phyloP scores from a whole-genome alignment of 192 early-diverging fungal genomes.

The Geosiphon pyriformis region DNA sequence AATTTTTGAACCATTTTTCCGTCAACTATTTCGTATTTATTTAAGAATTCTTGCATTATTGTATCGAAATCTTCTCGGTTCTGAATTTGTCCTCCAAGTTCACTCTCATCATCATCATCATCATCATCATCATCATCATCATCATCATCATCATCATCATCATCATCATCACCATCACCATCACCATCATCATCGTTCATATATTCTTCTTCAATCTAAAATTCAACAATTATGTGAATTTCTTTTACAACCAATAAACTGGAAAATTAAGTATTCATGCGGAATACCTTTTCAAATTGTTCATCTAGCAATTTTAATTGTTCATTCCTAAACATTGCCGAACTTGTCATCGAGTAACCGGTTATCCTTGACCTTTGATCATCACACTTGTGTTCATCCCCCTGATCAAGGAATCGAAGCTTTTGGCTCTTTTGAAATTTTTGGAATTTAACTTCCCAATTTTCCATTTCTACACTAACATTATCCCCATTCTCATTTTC shows the following conservation, averaged over 20 bases:
- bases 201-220: slow-evolving; percentile 56
- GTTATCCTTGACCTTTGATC: slow-evolving; percentile 40
- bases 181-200: slow-evolving; percentile 50
- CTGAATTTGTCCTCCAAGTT: slow-evolving; percentile 44
- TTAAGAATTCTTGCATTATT: slow-evolving; percentile 72
- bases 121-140: too few species aligned
- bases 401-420: slow-evolving; percentile 29
- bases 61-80: slow-evolving; percentile 66
- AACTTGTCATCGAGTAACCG: slow-evolving; percentile 86
- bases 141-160: too few species aligned
- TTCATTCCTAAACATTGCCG: slow-evolving; percentile 88
- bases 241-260: background rate
- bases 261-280: background rate
- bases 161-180: slow-evolving; percentile 49
- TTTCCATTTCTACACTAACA: slow-evolving; percentile 42
- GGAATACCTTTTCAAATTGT: slow-evolving; percentile 84
- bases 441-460: slow-evolving; percentile 53
- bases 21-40: slow-evolving; percentile 71
- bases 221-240: slow-evolving; percentile 33
- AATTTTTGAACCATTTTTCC: slow-evolving; percentile 59
- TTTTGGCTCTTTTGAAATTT: slow-evolving; percentile 48
- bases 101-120: too few species aligned
- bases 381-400: slow-evolving; percentile 46
- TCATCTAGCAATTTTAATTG: slow-evolving; percentile 89
- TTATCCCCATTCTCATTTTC: slow-evolving; percentile 57